Evolutionary conservation across 345 rosid species (phyloP), one percentile per base, ranked within the genome.

Genomic region (Ricinus communis): DNA sequence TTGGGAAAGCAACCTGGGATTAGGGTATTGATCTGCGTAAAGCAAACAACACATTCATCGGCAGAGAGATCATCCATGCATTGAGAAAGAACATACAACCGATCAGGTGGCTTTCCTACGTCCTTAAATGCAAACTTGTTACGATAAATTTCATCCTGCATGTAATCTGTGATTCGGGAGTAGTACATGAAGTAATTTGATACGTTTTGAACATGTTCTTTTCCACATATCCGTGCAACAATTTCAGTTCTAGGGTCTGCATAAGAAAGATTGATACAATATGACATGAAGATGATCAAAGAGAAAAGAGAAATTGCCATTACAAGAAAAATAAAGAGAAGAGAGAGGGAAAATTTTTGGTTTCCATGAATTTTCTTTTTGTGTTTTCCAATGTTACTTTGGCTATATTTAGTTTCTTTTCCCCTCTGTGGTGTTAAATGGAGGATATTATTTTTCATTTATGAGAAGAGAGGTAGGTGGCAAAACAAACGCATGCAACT

Each of bases 61-160:
- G 63, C 19, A 0, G 77, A 61, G 41, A 84, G 86, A 84, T 86
- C 85, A 65, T 62, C 85, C 81, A 82, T 72, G 74, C 87, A 86
- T 62, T 86, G 87, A 16, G 81, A 65, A 59, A 86, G 71, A 25
- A 79, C 41, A 25, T 68, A 75, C 71, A 79, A n/a, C 56, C 59
- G 82, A 58, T 76, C 79, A 8, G 86, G 85, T 1, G 84, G 71
- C 18, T 69, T 47, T 16, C 90, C 90, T 0, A 62, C 46, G 28
- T 82, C 81, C 18, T 47, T 71, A 3, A 58, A 63, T 2, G 85
- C 88, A 15, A 82, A 85, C 66, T 79, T 85, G 53, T 40, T 40
- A 0, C 62, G 68, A 46, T 38, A 60, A 76, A 85, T 80, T 21
- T 80, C 82, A 3, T 49, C 49, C 67, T 56, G 56, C 79, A 82